phyloP scores from a whole-genome alignment of 352 stramenopile species.

The Phytophthora citricola region DNA sequence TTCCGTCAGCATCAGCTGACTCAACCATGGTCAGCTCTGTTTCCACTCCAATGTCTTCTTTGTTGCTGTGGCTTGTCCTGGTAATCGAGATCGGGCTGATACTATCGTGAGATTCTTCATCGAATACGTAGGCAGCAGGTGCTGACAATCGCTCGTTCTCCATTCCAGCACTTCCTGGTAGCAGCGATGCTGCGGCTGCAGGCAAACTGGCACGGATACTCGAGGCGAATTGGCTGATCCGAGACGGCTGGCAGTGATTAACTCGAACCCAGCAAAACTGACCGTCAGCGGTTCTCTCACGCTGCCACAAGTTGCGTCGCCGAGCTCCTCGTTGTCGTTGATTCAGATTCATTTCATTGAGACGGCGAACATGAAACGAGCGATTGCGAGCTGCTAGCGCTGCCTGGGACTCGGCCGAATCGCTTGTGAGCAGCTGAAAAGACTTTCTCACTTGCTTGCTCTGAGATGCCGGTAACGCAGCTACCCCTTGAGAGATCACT shows the following conservation, averaged over 20 bases:
- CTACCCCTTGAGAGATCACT: conserved; percentile 76
- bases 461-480: conserved; percentile 32
- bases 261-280: conserved; percentile 85
- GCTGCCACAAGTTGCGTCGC: conserved; percentile 81
- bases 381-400: conserved; percentile 66
- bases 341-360: conserved; percentile 86
- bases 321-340: conserved; percentile 76
- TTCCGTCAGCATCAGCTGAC: conserved; percentile 40
- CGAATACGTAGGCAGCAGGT: conserved; percentile 27
- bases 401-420: conserved; percentile 36
- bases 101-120: conserved; percentile 10
- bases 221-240: conserved; percentile 64
- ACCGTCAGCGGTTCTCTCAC: conserved; percentile 70
- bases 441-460: conserved; percentile 32
- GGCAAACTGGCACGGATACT: conserved; percentile 43
- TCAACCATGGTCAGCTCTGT: conserved; percentile 75
- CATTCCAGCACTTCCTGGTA: conserved; percentile 12
- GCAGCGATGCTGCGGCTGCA: conserved; percentile 50
- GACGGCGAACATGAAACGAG: conserved; percentile 78
- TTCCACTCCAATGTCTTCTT: conserved; percentile 53
- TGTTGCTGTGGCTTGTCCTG: conserved; percentile 20
- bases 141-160: conserved; percentile 31
- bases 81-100: conserved; percentile 14
- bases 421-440: conserved; percentile 32
- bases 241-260: conserved; percentile 70